Percentiles rank a stretch among this genome's conserved stretches.
Evolutionary conservation across 495 filamentous ascomycete genomes (phyloP).

Genomic region (Delitschia confertaspora): DNA sequence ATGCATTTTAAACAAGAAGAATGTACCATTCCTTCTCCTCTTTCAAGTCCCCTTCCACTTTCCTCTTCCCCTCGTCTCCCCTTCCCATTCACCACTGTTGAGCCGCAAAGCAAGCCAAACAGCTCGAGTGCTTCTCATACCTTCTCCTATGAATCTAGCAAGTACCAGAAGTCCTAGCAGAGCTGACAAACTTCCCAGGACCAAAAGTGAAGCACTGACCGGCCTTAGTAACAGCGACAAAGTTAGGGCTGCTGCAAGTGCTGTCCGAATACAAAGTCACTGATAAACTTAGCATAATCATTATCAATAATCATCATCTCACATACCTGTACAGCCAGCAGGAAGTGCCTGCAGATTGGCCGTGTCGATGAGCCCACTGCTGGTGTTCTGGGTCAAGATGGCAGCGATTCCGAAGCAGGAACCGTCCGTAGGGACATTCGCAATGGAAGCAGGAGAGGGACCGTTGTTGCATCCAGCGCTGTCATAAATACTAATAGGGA

Average conservation of each 20-base stretch:
- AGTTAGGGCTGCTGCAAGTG: neutral
- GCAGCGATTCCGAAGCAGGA: neutral
- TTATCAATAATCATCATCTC: too few species aligned
- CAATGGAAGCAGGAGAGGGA: neutral
- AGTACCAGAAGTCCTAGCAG: neutral
- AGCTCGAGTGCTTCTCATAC: too few species aligned
- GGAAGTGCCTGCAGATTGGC: too few species aligned
- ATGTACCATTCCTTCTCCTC: too few species aligned
- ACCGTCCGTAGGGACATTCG: constrained; percentile 6
- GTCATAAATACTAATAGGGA: constrained; percentile 4
- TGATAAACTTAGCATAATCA: too few species aligned
- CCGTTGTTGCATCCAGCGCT: constrained; percentile 3
- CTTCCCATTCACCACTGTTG: too few species aligned
- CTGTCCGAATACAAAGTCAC: neutral
- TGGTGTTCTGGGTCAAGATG: neutral
- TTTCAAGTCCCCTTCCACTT: too few species aligned
- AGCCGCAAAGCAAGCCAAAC: too few species aligned
- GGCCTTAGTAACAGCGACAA: neutral
- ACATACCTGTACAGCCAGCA: too few species aligned
- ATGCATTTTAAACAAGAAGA: too few species aligned
- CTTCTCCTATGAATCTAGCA: too few species aligned
- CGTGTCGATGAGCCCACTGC: constrained; percentile 3
- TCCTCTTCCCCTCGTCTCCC: too few species aligned
- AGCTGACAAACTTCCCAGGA: neutral
- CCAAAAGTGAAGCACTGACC: constrained; percentile 1